A percentile compares a stretch with the other conserved stretches of the same genome.
phyloP scores from a whole-genome alignment of 371 early-diverging fungal genomes.

The Fennellomyces sp. region DNA sequence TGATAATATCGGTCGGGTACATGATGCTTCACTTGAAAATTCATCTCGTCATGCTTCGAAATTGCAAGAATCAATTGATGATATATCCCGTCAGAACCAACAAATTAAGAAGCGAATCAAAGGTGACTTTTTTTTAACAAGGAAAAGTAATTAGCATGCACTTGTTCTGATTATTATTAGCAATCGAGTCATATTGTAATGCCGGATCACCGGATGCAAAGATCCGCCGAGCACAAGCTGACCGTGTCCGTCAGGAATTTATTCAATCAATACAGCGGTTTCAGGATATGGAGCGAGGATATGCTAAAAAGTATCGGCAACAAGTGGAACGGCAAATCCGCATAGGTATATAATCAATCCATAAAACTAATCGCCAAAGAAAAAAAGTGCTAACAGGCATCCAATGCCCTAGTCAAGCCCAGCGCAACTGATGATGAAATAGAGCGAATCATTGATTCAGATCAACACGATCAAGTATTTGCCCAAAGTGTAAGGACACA shows the following conservation, averaged over 20 bases:
- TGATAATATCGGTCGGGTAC: neutral
- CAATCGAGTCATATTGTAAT: neutral
- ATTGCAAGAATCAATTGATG: neutral
- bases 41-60: neutral
- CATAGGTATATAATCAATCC: conserved; percentile 59
- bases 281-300: conserved; percentile 76
- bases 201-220: conserved; percentile 8
- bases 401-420: conserved; percentile 63
- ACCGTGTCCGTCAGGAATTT: conserved; percentile 74
- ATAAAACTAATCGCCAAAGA: neutral
- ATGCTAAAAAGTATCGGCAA: conserved; percentile 79
- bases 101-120: conserved; percentile 3
- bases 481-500: conserved; percentile 64
- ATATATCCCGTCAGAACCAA: conserved; percentile 2
- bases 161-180: neutral
- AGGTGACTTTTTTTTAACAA: neutral
- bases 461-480: conserved; percentile 71
- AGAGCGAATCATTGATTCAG: conserved; percentile 66
- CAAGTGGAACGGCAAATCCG: conserved; percentile 83
- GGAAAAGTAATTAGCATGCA: neutral
- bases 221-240: conserved; percentile 29
- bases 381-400: neutral
- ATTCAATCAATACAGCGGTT: conserved; percentile 80
- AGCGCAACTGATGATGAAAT: conserved; percentile 75
- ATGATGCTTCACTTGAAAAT: neutral